Conservation (phyloP, 495 filamentous ascomycete species). For the Penicillium odoratum region DNA sequence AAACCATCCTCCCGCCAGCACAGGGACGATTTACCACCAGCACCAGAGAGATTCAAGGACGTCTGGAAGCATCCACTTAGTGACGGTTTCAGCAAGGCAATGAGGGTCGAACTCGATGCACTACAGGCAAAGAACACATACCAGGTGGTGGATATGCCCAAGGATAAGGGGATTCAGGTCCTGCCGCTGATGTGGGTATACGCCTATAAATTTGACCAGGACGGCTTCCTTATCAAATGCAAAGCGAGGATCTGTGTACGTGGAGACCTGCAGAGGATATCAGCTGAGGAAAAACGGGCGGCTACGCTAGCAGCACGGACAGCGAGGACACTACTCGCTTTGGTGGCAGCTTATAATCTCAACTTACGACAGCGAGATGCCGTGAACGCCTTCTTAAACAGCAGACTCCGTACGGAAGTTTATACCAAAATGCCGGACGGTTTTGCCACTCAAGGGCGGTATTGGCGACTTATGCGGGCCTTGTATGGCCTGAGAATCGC, state of each 20-base stretch:
- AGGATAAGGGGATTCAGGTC: conserved; percentile 6
- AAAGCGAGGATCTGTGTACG: conserved; percentile 20
- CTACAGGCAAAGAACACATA: not conserved
- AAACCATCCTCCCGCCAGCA: not conserved
- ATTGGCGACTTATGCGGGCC: conserved; percentile 10
- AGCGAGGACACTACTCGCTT: conserved; percentile 8
- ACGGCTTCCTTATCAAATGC: conserved; percentile 13
- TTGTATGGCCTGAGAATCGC: conserved; percentile 28
- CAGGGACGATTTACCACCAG: conserved; percentile 4
- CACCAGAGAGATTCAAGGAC: conserved; percentile 3
- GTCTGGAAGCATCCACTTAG: conserved; percentile 1
- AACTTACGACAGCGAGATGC: conserved; percentile 7
- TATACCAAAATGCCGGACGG: conserved; percentile 10
- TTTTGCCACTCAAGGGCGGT: not conserved
- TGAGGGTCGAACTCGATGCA: not conserved
- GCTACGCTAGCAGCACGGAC: conserved; percentile 12
- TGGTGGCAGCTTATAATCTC: conserved; percentile 10
- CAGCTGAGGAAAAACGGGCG: conserved; percentile 8
- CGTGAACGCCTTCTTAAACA: conserved; percentile 15
- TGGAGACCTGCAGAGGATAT: conserved; percentile 14
- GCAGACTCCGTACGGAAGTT: not conserved
- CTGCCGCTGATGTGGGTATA: conserved; percentile 19
- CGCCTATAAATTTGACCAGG: conserved; percentile 17
- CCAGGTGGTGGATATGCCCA: conserved; percentile 1
- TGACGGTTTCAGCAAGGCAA: not conserved